These are phyloP conservation scores for Wolfiporia cocos DNA, from an alignment of 1,284 basidiomycete species.

Conservation along the genomic window DNA sequence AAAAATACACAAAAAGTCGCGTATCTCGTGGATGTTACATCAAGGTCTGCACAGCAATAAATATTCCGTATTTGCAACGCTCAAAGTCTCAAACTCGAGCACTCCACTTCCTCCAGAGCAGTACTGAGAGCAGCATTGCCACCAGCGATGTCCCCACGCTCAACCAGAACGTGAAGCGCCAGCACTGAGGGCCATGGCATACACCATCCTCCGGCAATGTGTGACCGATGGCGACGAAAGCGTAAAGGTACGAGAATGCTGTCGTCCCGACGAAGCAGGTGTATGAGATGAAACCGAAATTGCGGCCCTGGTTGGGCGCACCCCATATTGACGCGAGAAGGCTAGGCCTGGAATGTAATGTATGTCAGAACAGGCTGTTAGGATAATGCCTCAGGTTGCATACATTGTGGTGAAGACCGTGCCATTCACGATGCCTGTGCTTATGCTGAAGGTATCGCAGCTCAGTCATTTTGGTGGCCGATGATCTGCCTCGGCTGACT, in stretches of 20 bases:
- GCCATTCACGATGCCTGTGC: conserved; percentile 64
- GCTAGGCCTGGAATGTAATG: conserved; percentile 43
- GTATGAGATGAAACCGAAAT: conserved; percentile 69
- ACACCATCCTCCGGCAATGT: conserved; percentile 31
- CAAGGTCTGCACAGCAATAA: no score
- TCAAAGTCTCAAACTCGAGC: conserved; percentile 45
- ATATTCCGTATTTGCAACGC: no score
- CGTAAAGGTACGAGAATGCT: conserved; percentile 70
- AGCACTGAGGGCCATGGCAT: conserved; percentile 57
- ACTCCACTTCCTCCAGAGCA: conserved; percentile 60
- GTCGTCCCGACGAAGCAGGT: conserved; percentile 70
- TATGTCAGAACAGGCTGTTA: not conserved
- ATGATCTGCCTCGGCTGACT: conserved; percentile 8
- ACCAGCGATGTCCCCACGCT: conserved; percentile 35
- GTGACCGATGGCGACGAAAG: conserved; percentile 52
- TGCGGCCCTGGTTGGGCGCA: conserved; percentile 57
- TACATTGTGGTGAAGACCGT: conserved; percentile 63
- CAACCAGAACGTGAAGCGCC: conserved; percentile 59
- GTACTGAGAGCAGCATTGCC: conserved; percentile 36
- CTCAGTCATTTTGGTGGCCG: no score
- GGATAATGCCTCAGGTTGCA: conserved; percentile 24
- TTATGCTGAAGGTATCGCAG: conserved; percentile 34
- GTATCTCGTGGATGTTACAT: no score
- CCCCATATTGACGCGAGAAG: conserved; percentile 70
- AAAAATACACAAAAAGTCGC: no score